phyloP scores from a whole-genome alignment of 2,329 filamentous ascomycete genomes.

The Aspergillus fischeri region DNA sequence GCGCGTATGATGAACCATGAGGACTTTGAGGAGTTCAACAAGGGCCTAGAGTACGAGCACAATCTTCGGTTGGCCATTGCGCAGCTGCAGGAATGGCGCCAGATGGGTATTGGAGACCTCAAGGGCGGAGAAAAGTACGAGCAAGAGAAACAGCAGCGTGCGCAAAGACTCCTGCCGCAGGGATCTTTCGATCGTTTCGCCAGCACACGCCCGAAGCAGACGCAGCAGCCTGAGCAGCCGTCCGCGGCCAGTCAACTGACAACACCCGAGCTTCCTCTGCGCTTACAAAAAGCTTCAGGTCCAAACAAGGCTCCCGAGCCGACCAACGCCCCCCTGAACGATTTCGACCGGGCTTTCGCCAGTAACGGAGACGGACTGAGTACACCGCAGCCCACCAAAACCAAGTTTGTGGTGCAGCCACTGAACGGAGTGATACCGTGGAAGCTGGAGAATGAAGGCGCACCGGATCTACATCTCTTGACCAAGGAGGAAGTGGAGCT shows the following conservation, averaged over 20 bases:
- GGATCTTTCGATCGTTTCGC: conserved; percentile 84
- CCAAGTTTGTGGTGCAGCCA: conserved; percentile 50
- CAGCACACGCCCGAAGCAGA: conserved; percentile 66
- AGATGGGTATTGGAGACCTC: conserved; percentile 76
- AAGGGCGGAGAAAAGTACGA: conserved; percentile 90
- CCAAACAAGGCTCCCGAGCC: conserved; percentile 30
- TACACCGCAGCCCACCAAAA: conserved; percentile 39
- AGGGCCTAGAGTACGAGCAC: conserved; percentile 83
- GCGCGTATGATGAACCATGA: conserved; percentile 92
- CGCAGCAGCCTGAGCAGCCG: conserved; percentile 64
- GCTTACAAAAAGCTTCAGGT: conserved; percentile 44
- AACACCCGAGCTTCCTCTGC: conserved; percentile 71
- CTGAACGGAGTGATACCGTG: conserved; percentile 49
- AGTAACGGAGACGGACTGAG: conserved; percentile 45
- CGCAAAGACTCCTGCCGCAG: conserved; percentile 63
- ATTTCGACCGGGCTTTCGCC: conserved; percentile 51
- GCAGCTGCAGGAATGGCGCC: conserved; percentile 92
- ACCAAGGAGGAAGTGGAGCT: conserved; percentile 80
- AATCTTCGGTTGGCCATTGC: conserved; percentile 84
- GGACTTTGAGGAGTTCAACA: conserved; percentile 82
- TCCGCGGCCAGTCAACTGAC: conserved; percentile 72
- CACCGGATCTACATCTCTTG: conserved; percentile 75
- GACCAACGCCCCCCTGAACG: conserved; percentile 41
- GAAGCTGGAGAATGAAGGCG: conserved; percentile 68
- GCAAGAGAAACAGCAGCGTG: conserved; percentile 72